Evolutionary conservation across 2,329 filamentous ascomycete species (phyloP).

Genomic region (Plectosphaerella sp.): DNA sequence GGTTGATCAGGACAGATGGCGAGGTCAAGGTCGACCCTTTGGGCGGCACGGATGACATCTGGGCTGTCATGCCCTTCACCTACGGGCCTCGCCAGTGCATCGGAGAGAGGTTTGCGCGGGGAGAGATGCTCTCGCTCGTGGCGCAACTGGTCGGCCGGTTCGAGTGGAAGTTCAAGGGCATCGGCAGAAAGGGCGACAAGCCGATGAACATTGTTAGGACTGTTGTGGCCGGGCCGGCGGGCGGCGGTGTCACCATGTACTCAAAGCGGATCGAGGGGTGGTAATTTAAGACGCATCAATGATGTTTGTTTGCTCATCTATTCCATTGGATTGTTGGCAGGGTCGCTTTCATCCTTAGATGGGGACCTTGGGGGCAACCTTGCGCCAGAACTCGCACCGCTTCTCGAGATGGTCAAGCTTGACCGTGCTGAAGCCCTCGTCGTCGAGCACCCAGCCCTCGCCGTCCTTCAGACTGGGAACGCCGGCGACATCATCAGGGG

Average conservation of each 20-base stretch:
- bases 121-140: slow-evolving; percentile 16
- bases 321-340: too few species aligned
- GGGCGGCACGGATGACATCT: slow-evolving; percentile 27
- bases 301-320: too few species aligned
- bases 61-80: slow-evolving; percentile 27
- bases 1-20: slow-evolving; percentile 14
- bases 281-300: not conserved
- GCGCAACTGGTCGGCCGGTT: not conserved
- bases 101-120: slow-evolving; percentile 23
- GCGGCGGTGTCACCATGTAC: not conserved
- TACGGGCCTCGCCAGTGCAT: slow-evolving; percentile 23
- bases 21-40: slow-evolving; percentile 19
- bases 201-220: not conserved
- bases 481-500: slow-evolving; percentile 31
- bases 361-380: slow-evolving; percentile 38
- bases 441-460: slow-evolving; percentile 46
- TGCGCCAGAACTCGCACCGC: slow-evolving; percentile 51
- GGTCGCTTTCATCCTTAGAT: slow-evolving; percentile 21
- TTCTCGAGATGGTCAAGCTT: slow-evolving; percentile 31
- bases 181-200: not conserved
- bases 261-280: not conserved
- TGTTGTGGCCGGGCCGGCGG: not conserved
- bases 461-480: slow-evolving; percentile 38
- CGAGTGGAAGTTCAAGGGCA: not conserved
- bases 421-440: slow-evolving; percentile 37